Evolutionary conservation across 257 asterid genomes (phyloP), one percentile per base, ranked within the genome.

Genomic region (Ehretia macrophylla): DNA sequence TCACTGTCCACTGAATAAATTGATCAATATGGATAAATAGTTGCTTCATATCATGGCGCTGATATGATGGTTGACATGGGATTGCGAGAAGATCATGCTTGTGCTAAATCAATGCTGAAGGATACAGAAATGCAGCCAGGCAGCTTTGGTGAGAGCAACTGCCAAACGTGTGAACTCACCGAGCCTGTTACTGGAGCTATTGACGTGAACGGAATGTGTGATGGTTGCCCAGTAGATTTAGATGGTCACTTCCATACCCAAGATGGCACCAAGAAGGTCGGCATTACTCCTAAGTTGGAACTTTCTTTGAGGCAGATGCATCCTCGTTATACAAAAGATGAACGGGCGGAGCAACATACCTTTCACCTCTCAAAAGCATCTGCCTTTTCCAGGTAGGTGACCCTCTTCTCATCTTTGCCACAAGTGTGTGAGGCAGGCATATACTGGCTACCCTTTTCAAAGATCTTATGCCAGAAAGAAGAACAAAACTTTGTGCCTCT

Each of bases 351-450:
- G 63, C 67, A 65, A 71, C 81, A 53, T n/a, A 58, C 58, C 45
- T 64, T 92, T 59, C 82, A 84, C 73, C 98, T 84, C 72, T 92
- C 97, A 5, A 84, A 84, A 71, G 86, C 88, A 40, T 92, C 98
- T 17, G 82, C 98, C 59, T 92, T 92, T 72, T 85, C 95, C 13
- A 65, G 93, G 97, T 91, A 72, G 83, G 89, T 73, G 52, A 59
- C 16, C 68, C 32, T 21, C 21, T 20, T 32, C 55, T 32, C 14
- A 8, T 17, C 65, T 40, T 66, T 35, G 35, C 3, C 4, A 27
- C 35, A 3, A 27, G 4, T 6, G 6, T 1, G 6, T 27, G 35
- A 27, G 35, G 6, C 3, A 27, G 35, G 6, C 35, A 6, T 27
- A 6, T 27, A 27, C 6, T 6, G 6, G 35, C 6, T 27, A 27